Percentiles rank a stretch among this genome's conserved stretches.
phyloP scores from a whole-genome alignment of 345 rosid genomes.

The Syzygium aromaticum region DNA sequence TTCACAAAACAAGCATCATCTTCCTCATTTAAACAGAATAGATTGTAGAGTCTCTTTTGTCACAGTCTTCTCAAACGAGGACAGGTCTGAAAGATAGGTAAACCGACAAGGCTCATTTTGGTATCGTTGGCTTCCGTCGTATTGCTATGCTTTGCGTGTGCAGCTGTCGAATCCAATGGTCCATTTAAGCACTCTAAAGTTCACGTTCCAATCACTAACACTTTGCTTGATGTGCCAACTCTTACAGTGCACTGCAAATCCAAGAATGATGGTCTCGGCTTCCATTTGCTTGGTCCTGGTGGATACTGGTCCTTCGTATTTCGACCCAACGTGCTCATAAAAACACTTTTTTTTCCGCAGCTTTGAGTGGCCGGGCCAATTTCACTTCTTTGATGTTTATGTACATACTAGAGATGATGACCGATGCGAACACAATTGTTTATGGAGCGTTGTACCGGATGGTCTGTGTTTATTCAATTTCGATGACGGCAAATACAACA shows the following conservation, averaged over 20 bases:
- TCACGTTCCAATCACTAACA: neutral
- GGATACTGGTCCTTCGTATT: neutral
- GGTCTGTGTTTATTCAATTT: neutral
- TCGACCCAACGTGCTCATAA: neutral
- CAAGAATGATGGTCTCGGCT: neutral
- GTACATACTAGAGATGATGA: neutral
- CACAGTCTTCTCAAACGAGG: no score
- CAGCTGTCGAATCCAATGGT: neutral
- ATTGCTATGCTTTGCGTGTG: no score
- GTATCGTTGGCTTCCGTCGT: no score
- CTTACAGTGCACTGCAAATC: neutral
- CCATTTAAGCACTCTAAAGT: neutral
- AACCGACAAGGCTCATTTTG: no score
- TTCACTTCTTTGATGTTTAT: neutral
- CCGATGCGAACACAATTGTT: neutral
- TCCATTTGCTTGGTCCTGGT: neutral
- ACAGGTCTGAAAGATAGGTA: no score
- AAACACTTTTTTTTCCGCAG: neutral
- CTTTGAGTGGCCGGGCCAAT: neutral
- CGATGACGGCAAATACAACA: neutral
- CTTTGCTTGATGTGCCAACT: neutral
- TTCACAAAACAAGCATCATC: no score
- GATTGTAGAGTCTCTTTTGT: no score
- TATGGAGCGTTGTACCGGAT: neutral
- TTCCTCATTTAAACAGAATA: no score